Evolutionary conservation across 2,329 filamentous ascomycete genomes (phyloP), one percentile per base, ranked within the genome.

Genomic region (Ambrosiella beaveri): DNA sequence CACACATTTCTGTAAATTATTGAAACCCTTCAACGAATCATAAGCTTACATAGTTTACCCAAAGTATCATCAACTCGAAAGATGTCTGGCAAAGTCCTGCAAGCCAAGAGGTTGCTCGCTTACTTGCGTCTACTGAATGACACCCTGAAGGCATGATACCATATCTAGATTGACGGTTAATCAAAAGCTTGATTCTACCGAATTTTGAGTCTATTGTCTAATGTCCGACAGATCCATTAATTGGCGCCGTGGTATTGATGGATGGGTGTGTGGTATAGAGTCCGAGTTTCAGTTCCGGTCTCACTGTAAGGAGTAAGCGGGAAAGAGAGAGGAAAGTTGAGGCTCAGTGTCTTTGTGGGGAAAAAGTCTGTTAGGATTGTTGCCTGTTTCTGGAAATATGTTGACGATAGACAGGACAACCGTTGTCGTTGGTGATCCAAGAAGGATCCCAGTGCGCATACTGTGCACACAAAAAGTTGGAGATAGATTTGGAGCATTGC

Each of bases 351-450:
- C 27, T 57, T 57, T 57, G 53, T 35, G 57, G 45, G 47, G 53
- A 40, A 38, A 59, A 38, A 13, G 17, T 56, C 53, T 7, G 13
- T 40, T 15, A 52, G 57, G 57, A 59, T 59, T 59, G 57, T 59
- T 59, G 57, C 57, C 57, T 47, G 53, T 47, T 56, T 56, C 54
- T 56, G 57, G 57, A 56, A 59, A 19, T 57, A 54, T 41, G 52
- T 54, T 44, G 37, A 54, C 38, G 37, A 54, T 54, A 27, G 38
- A 36, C 27, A 8, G 9, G 47, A 19, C 47, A 51, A 51, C 13
- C 47, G 27, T 9, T 51, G 47, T 51, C 47, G 27, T n/a, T 51
- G 17, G 47, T n/a, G 13, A 51, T 51, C 17, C 19, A 15, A 51
- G n/a, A 15, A 15, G 44, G 44, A 51, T 51, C 13, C 4, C 15